These are phyloP conservation scores for Lodderomyces beijingensis DNA, from an alignment of 1,139 yeast species.

Conservation along the genomic window DNA sequence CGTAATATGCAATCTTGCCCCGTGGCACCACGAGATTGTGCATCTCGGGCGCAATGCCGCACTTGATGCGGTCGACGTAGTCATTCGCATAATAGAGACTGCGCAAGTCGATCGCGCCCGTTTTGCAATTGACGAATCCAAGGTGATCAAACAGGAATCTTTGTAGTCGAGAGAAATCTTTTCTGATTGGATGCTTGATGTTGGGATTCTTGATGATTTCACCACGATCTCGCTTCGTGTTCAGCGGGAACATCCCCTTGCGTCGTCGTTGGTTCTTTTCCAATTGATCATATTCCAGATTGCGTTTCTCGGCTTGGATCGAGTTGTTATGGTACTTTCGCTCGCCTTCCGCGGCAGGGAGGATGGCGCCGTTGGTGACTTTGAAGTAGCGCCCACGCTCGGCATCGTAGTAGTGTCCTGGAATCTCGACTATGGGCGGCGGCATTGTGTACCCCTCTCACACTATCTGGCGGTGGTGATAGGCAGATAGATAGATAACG, in stretches of 20 bases:
- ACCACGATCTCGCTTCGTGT: slow-evolving; percentile 7
- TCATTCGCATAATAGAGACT: slow-evolving; percentile 6
- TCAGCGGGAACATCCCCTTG: slow-evolving; percentile 5
- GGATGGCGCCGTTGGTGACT: slow-evolving; percentile 33
- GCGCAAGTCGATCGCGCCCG: slow-evolving; percentile 6
- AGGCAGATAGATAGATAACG: too few species aligned
- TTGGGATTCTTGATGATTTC: slow-evolving; percentile 4
- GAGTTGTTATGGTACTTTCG: slow-evolving; percentile 31
- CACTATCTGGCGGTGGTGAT: too few species aligned
- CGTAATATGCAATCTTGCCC: slow-evolving; percentile 1
- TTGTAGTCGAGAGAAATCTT: not conserved
- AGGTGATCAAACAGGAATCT: slow-evolving; percentile 1
- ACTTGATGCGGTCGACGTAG: slow-evolving; percentile 2
- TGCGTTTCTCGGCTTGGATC: slow-evolving; percentile 27
- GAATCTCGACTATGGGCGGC: slow-evolving; percentile 19
- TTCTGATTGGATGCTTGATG: slow-evolving; percentile 1
- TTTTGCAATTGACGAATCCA: slow-evolving; percentile 9
- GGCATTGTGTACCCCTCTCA: too few species aligned
- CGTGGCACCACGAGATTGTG: not conserved
- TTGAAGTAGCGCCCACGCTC: slow-evolving; percentile 42
- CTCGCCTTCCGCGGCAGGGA: slow-evolving; percentile 4
- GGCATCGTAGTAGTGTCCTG: slow-evolving; percentile 47
- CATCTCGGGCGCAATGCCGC: not conserved
- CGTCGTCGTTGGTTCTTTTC: not conserved
- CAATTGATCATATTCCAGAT: slow-evolving; percentile 10